phyloP scores from a whole-genome alignment of 2,329 filamentous ascomycete species.

The Colletotrichum tropicale region DNA sequence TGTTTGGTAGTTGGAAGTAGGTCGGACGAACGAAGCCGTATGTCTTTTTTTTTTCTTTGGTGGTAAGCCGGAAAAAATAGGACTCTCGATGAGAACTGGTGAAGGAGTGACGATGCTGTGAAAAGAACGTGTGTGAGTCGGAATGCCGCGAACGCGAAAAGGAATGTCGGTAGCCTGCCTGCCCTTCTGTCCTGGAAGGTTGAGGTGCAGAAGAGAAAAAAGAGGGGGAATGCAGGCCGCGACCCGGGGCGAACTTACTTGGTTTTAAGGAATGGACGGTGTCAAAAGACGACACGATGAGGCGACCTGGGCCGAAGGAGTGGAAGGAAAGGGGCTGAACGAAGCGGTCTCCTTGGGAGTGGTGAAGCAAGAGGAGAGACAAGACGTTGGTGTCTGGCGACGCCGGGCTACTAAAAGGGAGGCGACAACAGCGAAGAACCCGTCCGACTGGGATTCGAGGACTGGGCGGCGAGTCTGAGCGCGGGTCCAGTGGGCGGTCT shows the following conservation, averaged over 20 bases:
- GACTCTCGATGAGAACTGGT: slow-evolving; percentile 5
- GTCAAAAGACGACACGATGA: slow-evolving; percentile 18
- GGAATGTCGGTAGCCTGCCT: slow-evolving; percentile 20
- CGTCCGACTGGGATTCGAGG: slow-evolving; percentile 16
- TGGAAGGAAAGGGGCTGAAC: slow-evolving; percentile 18
- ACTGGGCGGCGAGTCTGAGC: slow-evolving; percentile 13
- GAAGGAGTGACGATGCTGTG: slow-evolving; percentile 22
- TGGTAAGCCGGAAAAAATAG: slow-evolving; percentile 14
- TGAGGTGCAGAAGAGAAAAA: slow-evolving; percentile 14
- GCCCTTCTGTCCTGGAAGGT: slow-evolving; percentile 22
- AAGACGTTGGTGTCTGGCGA: slow-evolving; percentile 21
- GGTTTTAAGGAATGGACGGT: slow-evolving; percentile 23
- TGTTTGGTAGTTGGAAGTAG: slow-evolving; percentile 15
- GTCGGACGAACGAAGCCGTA: slow-evolving; percentile 19
- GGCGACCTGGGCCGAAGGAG: slow-evolving; percentile 16
- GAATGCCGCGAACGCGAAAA: background rate
- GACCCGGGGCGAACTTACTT: slow-evolving; percentile 5
- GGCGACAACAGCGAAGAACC: background rate
- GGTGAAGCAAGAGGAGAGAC: slow-evolving; percentile 23
- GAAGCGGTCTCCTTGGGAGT: slow-evolving; percentile 25
- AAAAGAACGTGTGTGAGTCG: slow-evolving; percentile 7
- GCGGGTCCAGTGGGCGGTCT: background rate
- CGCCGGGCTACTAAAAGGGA: slow-evolving; percentile 18
- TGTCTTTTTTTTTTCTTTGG: slow-evolving; percentile 2
- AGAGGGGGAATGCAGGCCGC: slow-evolving; percentile 1